Conservation (phyloP, 345 rosid genomes). For the Eucalyptus decipiens region DNA sequence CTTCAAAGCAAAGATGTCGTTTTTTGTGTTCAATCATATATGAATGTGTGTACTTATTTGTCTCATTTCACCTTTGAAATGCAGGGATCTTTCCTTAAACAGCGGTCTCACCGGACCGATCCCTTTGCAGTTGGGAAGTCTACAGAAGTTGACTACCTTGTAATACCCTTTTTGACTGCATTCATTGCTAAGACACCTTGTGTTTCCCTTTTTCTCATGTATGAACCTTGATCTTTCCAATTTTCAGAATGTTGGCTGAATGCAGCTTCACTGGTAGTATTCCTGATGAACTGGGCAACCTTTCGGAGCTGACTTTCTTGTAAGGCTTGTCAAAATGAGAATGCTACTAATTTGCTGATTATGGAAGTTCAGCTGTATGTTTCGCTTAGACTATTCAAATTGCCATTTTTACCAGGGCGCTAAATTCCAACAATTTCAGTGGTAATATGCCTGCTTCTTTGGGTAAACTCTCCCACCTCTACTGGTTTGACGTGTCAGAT, state of each 20-base stretch:
- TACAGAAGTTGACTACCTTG: slow-evolving; percentile 67
- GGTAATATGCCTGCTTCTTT: slow-evolving; percentile 29
- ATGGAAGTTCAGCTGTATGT: background rate
- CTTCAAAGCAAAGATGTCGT: background rate
- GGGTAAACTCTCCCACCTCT: slow-evolving; percentile 16
- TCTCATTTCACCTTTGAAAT: background rate
- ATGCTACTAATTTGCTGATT: background rate
- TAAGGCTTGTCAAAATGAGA: slow-evolving; percentile 20
- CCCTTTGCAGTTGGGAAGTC: slow-evolving; percentile 65
- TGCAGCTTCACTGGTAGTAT: slow-evolving; percentile 78
- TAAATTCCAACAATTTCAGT: slow-evolving; percentile 25
- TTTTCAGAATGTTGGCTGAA: slow-evolving; percentile 68
- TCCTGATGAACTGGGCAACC: slow-evolving; percentile 75
- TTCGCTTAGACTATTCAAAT: background rate
- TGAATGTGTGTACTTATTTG: background rate
- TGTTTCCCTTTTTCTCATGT: background rate
- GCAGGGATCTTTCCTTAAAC: slow-evolving; percentile 88
- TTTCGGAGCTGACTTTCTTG: slow-evolving; percentile 75
- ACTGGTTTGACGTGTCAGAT: slow-evolving; percentile 33
- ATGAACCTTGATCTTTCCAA: background rate
- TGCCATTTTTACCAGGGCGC: slow-evolving; percentile 13
- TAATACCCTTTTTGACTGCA: background rate
- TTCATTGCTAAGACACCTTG: background rate
- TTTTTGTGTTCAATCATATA: background rate
- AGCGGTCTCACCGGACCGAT: slow-evolving; percentile 62